These are phyloP conservation scores for Arthrobotrys musiformis DNA, from an alignment of 2,329 filamentous ascomycete genomes.

Conservation along the genomic window DNA sequence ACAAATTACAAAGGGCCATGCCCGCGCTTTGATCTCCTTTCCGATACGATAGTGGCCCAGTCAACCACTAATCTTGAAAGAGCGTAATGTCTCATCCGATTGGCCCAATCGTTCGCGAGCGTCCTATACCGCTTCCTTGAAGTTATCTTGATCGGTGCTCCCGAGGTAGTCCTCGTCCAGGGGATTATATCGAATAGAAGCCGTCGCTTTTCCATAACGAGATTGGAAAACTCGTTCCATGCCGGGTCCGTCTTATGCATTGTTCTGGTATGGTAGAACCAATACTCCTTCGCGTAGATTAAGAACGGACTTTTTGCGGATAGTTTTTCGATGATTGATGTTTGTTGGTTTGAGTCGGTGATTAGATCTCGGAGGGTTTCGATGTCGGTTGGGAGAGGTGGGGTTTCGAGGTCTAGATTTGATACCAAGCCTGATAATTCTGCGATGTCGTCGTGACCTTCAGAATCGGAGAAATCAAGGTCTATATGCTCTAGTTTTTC, in stretches of 20 bases:
- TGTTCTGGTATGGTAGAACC: conserved; percentile 9
- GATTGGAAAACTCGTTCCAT: background rate
- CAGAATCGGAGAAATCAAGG: background rate
- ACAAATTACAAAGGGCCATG: conserved; percentile 4
- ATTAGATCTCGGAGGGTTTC: background rate
- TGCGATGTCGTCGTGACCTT: background rate
- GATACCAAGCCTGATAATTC: background rate
- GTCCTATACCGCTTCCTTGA: conserved; percentile 9
- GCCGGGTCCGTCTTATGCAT: conserved; percentile 15
- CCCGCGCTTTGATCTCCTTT: background rate
- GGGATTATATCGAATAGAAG: conserved; percentile 1
- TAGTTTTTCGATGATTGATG: background rate
- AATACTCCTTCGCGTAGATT: background rate
- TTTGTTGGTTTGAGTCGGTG: background rate
- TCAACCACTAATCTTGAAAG: conserved; percentile 17
- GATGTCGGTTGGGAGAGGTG: background rate
- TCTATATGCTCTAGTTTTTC: background rate
- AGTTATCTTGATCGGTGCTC: background rate
- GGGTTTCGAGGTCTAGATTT: background rate
- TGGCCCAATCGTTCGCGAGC: conserved; percentile 22
- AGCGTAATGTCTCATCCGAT: conserved; percentile 25
- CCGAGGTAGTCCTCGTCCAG: background rate
- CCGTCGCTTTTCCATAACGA: background rate
- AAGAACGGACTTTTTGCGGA: background rate
- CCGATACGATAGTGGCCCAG: conserved; percentile 2